Conservation (phyloP, 2,329 filamentous ascomycete species). For the Pestalotiopsis sp. region DNA sequence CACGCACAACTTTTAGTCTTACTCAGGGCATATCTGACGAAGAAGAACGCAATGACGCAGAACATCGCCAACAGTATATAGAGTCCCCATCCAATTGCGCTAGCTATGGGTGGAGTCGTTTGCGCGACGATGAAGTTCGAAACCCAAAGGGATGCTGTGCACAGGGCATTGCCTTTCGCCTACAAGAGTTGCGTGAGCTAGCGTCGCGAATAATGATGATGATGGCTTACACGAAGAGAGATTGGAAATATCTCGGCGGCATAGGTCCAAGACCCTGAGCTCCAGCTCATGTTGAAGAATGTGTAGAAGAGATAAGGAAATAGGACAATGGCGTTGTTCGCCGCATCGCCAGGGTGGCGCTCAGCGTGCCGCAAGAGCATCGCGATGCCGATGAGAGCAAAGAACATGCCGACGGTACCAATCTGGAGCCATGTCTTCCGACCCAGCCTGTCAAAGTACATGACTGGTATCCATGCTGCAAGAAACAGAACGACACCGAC, state of each 20-base stretch:
- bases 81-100: constrained; percentile 25
- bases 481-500: constrained; percentile 29
- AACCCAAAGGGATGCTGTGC: constrained; percentile 27
- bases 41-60: constrained; percentile 25
- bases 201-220: too few relatives aligned
- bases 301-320: constrained; percentile 31
- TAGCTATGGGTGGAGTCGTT: constrained; percentile 22
- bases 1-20: background rate
- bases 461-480: constrained; percentile 30
- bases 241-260: constrained; percentile 32
- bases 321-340: constrained; percentile 28
- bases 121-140: constrained; percentile 25
- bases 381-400: constrained; percentile 26
- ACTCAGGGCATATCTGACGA: constrained; percentile 26
- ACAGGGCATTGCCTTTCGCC: constrained; percentile 30
- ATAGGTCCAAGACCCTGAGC: constrained; percentile 30
- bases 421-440: constrained; percentile 31
- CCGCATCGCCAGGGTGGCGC: constrained; percentile 22
- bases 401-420: constrained; percentile 28
- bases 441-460: constrained; percentile 30
- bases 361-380: constrained; percentile 27
- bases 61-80: constrained; percentile 26
- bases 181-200: constrained; percentile 2
- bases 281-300: constrained; percentile 32
- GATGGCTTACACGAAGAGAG: constrained; percentile 23